These are phyloP conservation scores for Trichocladium uniseriatum DNA, from an alignment of 495 filamentous ascomycete genomes.

Conservation along the genomic window DNA sequence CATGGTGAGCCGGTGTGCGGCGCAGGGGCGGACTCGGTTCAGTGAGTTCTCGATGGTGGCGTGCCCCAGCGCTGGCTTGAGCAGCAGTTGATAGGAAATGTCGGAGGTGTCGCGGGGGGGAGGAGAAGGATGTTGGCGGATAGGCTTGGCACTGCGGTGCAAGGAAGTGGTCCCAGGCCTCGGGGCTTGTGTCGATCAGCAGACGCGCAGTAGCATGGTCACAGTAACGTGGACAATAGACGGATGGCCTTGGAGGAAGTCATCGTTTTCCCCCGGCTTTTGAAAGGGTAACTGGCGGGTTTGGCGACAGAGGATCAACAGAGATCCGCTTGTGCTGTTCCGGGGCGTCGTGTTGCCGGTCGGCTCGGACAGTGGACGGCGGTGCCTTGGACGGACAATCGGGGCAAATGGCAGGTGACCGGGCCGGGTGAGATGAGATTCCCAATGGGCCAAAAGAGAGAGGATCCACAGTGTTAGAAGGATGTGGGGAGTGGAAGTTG, in stretches of 20 bases:
- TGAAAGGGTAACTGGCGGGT: not conserved
- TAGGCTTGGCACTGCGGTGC: conserved; percentile 7
- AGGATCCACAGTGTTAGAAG: not conserved
- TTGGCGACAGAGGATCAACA: not conserved
- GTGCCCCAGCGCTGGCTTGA: not conserved
- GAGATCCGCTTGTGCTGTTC: conserved; percentile 1
- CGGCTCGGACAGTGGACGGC: not conserved
- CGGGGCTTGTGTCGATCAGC: conserved; percentile 16
- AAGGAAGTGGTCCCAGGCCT: not conserved
- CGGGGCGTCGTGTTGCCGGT: not conserved
- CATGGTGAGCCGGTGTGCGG: conserved; percentile 20
- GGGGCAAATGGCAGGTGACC: too few relatives aligned
- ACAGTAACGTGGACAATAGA: conserved; percentile 19
- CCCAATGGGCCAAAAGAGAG: too few relatives aligned
- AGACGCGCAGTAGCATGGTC: conserved; percentile 20
- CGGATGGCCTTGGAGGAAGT: conserved; percentile 13
- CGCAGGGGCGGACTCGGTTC: conserved; percentile 4
- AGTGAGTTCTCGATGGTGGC: conserved; percentile 8
- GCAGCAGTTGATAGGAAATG: not conserved
- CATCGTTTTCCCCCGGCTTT: conserved; percentile 15
- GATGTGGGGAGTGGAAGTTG: not conserved
- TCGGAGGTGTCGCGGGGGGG: not conserved
- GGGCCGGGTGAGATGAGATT: too few relatives aligned
- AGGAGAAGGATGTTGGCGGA: not conserved
- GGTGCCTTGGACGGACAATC: too few relatives aligned